phyloP scores from a whole-genome alignment of 257 asterid species.

The Leptodermis oblonga region DNA sequence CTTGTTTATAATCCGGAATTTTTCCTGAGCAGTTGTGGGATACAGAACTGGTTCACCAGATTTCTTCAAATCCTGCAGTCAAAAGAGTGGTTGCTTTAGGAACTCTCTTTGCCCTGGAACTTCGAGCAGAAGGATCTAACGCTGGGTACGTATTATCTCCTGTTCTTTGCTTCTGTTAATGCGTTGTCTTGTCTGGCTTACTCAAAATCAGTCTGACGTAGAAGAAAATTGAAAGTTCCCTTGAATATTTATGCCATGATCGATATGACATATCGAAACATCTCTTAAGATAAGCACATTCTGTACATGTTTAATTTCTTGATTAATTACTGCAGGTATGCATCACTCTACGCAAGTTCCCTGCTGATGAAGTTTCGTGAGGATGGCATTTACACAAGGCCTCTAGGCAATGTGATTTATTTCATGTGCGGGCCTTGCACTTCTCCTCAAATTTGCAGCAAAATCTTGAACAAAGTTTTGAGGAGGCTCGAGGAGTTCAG shows the following conservation, averaged over 20 bases:
- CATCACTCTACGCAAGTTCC: slow-evolving; percentile 64
- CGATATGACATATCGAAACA: not conserved
- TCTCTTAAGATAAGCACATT: not conserved
- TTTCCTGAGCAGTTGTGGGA: slow-evolving; percentile 68
- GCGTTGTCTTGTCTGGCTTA: not conserved
- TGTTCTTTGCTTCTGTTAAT: not conserved
- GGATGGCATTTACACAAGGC: slow-evolving; percentile 92
- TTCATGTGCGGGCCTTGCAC: slow-evolving; percentile 93
- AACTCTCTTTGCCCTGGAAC: slow-evolving; percentile 88
- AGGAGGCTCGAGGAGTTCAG: slow-evolving; percentile 59
- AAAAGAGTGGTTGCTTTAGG: slow-evolving; percentile 74
- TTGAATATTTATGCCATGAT: not conserved
- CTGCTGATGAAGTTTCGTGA: slow-evolving; percentile 60
- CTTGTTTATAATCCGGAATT: not conserved
- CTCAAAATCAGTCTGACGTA: not conserved
- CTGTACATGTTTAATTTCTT: not conserved
- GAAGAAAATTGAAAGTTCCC: not conserved
- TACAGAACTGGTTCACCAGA: slow-evolving; percentile 44
- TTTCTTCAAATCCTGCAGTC: slow-evolving; percentile 72
- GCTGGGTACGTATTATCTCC: slow-evolving; percentile 58
- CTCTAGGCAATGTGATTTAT: slow-evolving; percentile 81
- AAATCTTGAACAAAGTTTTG: slow-evolving; percentile 48
- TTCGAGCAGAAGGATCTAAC: slow-evolving; percentile 64
- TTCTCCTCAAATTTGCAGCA: slow-evolving; percentile 48
- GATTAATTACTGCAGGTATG: slow-evolving; percentile 56